phyloP scores from a whole-genome alignment of 2,329 filamentous ascomycete genomes.

The Nigrospora sphaerica region DNA sequence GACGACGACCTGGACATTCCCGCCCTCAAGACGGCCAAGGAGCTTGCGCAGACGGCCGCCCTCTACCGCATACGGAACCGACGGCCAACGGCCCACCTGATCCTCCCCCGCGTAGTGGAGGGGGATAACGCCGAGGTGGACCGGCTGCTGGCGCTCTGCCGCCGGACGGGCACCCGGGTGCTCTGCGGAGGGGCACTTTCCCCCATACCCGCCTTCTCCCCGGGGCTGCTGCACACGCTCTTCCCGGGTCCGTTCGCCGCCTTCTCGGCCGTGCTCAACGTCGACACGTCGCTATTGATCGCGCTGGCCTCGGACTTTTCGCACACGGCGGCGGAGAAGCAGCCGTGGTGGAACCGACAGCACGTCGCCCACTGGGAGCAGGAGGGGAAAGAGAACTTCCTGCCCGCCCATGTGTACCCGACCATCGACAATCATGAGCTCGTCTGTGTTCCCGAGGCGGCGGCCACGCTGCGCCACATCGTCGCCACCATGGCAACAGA shows the following conservation, averaged over 20 bases:
- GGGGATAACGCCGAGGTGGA: constrained; percentile 17
- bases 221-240: constrained; percentile 16
- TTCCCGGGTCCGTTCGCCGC: constrained; percentile 16
- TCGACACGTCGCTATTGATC: constrained; percentile 65
- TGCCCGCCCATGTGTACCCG: constrained; percentile 54
- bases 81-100: constrained; percentile 13
- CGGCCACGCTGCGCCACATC: constrained; percentile 59
- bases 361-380: constrained; percentile 59
- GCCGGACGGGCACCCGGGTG: constrained; percentile 14
- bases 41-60: constrained; percentile 14
- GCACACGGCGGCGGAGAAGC: constrained; percentile 34
- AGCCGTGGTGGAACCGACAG: constrained; percentile 43
- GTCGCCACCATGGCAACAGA: constrained; percentile 56
- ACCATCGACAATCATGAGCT: constrained; percentile 48
- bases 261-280: constrained; percentile 35
- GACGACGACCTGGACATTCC: constrained; percentile 18
- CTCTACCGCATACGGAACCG: constrained; percentile 19
- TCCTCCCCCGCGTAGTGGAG: constrained; percentile 19
- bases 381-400: constrained; percentile 53
- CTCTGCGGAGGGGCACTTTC: constrained; percentile 14
- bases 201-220: constrained; percentile 11
- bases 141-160: constrained; percentile 15
- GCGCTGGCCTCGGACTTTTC: constrained; percentile 69
- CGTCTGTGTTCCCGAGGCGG: constrained; percentile 60
- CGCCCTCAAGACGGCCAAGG: constrained; percentile 19